phyloP scores from a whole-genome alignment of 2,329 filamentous ascomycete species.

The Paecilomyces dactylethromorphus region DNA sequence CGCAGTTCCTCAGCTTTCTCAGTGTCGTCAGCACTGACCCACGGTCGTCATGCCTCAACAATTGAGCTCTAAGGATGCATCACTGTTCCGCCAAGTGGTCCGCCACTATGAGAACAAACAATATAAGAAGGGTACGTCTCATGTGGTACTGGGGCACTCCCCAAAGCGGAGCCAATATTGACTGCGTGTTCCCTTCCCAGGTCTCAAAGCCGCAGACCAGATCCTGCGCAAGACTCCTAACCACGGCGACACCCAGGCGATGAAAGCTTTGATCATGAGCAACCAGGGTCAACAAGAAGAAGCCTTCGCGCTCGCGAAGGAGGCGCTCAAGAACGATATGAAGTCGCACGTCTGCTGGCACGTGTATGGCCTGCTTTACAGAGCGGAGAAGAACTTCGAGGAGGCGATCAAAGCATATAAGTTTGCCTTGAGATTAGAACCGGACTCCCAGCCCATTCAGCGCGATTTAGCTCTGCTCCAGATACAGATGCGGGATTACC shows the following conservation, averaged over 20 bases:
- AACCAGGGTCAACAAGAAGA: conserved; percentile 87
- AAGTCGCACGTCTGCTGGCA: conserved; percentile 99
- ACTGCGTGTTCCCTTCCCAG: conserved; percentile 33
- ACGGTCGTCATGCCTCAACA: conserved; percentile 39
- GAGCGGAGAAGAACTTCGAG: conserved; percentile 93
- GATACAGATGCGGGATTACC: conserved; percentile 92
- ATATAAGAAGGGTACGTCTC: conserved; percentile 69
- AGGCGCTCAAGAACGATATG: conserved; percentile 92
- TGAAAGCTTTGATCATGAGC: conserved; percentile 97
- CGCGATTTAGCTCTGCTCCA: conserved; percentile 89
- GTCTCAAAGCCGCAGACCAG: conserved; percentile 91
- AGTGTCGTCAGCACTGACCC: conserved; percentile 12
- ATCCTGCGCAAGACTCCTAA: conserved; percentile 91
- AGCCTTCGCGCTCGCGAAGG: conserved; percentile 87
- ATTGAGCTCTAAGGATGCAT: conserved; percentile 72
- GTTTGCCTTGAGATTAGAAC: conserved; percentile 85
- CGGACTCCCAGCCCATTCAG: conserved; percentile 90
- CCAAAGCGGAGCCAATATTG: conserved; percentile 1
- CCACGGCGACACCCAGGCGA: conserved; percentile 96
- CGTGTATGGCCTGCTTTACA: conserved; percentile 91
- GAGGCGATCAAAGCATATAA: conserved; percentile 99
- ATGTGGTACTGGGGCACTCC: conserved; percentile 2
- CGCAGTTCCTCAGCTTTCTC: conserved; percentile 13
- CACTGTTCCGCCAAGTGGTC: conserved; percentile 90
- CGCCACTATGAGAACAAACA: conserved; percentile 97